Conservation (phyloP, 306 rosid species). For the Cicer chorassanicum region DNA sequence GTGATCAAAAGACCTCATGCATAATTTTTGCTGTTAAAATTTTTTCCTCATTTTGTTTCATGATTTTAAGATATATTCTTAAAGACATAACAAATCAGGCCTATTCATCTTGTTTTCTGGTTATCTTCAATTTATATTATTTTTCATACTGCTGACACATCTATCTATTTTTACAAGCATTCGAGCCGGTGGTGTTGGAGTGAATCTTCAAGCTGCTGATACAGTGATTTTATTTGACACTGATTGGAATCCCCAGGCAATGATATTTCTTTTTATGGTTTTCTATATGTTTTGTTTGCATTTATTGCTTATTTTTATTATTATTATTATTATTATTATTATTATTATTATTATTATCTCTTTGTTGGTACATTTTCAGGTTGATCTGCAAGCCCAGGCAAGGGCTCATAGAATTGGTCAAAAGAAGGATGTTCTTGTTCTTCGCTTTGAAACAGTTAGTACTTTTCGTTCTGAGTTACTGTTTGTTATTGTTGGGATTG, state of each 20-base stretch:
- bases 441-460: slow-evolving; percentile 96
- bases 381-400: slow-evolving; percentile 99
- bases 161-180: slow-evolving; percentile 56
- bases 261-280: slow-evolving; percentile 33
- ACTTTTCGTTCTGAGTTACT: slow-evolving; percentile 27
- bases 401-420: slow-evolving; percentile 99
- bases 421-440: slow-evolving; percentile 98
- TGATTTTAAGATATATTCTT: slow-evolving; percentile 22
- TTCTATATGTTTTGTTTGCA: slow-evolving; percentile 32
- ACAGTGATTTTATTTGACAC: slow-evolving; percentile 98
- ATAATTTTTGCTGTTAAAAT: background rate
- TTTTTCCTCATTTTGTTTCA: background rate
- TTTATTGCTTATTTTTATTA: background rate
- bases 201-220: slow-evolving; percentile 99
- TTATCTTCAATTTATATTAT: slow-evolving; percentile 18
- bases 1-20: slow-evolving; percentile 12
- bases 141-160: slow-evolving; percentile 53
- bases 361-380: slow-evolving; percentile 64
- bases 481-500: slow-evolving; percentile 31
- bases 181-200: slow-evolving; percentile 99
- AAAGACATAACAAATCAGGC: slow-evolving; percentile 1
- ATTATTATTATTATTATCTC: slow-evolving; percentile 5
- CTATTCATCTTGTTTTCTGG: slow-evolving; percentile 9
- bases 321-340: background rate
- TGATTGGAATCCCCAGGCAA: slow-evolving; percentile 99